These are phyloP conservation scores for Cymodocea nodosa DNA, from an alignment of 116 monocot species.

Conservation along the genomic window DNA sequence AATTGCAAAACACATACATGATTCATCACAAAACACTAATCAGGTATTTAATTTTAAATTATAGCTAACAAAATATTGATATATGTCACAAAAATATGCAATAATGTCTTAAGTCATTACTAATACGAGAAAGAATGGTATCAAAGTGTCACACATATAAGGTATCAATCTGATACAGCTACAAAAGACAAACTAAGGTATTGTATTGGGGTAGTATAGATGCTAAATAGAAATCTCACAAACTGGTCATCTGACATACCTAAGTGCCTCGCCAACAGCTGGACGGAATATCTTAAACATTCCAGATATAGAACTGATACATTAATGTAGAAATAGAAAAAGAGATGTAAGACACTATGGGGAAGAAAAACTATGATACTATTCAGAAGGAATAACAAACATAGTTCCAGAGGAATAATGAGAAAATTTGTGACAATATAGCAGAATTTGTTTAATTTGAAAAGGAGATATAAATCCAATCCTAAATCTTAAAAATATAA, in stretches of 20 bases:
- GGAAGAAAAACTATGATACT: neutral
- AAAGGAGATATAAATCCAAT: no score
- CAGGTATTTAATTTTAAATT: no score
- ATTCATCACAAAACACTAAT: no score
- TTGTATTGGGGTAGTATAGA: no score
- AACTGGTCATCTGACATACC: conserved; percentile 24
- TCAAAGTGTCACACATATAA: neutral
- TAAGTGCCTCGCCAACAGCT: conserved; percentile 79
- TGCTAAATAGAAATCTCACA: no score
- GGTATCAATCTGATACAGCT: no score
- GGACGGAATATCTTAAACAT: conserved; percentile 75
- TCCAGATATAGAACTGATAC: conserved; percentile 53
- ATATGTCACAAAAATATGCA: no score
- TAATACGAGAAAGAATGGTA: neutral
- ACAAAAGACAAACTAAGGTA: no score
- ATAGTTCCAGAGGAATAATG: neutral
- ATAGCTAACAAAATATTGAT: no score
- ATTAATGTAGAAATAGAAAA: neutral
- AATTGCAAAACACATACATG: no score
- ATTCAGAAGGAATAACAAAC: neutral
- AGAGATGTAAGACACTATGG: neutral
- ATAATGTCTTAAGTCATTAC: no score
- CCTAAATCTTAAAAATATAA: no score
- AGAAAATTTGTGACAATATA: neutral
- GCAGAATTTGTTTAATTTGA: neutral